These are phyloP conservation scores for Pseudodiploospora longispora DNA, from an alignment of 2,329 filamentous ascomycete species.

Conservation along the genomic window DNA sequence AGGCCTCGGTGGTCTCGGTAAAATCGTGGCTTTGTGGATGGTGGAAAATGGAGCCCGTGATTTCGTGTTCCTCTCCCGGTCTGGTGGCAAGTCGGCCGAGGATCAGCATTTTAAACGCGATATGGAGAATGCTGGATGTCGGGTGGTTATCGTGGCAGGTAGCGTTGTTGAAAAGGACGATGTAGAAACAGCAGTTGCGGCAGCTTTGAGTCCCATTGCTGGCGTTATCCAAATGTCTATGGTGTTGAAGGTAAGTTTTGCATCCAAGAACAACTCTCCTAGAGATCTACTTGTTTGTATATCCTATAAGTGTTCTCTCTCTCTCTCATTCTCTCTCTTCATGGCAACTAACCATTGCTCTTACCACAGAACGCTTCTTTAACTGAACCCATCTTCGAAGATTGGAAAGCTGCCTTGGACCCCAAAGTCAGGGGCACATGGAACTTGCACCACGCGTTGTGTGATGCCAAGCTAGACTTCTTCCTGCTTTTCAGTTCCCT, in stretches of 20 bases:
- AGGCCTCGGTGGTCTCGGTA: not conserved
- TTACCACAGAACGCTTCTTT: slow-evolving; percentile 6
- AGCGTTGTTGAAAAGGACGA: not conserved
- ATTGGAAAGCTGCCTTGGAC: slow-evolving; percentile 15
- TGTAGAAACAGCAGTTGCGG: not conserved
- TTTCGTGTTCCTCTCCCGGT: not conserved
- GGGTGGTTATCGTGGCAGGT: not conserved
- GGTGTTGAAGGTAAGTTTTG: not conserved
- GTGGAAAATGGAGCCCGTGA: not conserved
- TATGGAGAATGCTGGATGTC: not conserved
- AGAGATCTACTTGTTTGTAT: no score
- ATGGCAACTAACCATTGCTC: slow-evolving; percentile 14
- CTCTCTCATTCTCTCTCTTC: slow-evolving; percentile 17
- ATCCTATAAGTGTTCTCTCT: slow-evolving; percentile 21
- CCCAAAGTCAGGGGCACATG: slow-evolving; percentile 16
- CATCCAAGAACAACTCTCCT: not conserved
- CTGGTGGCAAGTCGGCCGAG: not conserved
- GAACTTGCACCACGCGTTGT: slow-evolving; percentile 15
- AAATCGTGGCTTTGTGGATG: not conserved
- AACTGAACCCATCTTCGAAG: slow-evolving; percentile 13
- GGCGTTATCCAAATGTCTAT: not conserved
- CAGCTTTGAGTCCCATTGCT: not conserved
- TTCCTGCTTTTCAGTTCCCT: slow-evolving; percentile 2
- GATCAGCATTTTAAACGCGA: not conserved
- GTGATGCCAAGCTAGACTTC: slow-evolving; percentile 1